Conservation (phyloP, 2,329 filamentous ascomycete species). For the Albophoma yamanashiensis region DNA sequence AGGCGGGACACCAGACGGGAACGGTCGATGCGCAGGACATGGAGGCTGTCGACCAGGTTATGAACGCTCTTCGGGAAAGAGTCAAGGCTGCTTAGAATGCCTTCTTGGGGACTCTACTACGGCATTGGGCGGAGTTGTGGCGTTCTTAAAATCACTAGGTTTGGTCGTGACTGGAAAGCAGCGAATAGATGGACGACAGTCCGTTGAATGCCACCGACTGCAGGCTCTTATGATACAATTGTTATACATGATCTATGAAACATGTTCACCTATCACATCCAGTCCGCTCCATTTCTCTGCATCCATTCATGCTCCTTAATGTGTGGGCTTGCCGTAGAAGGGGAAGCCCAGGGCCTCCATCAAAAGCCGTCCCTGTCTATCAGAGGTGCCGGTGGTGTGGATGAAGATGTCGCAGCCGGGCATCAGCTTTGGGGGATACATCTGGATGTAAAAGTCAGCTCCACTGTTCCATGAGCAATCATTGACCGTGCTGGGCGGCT, state of each 20-base stretch:
- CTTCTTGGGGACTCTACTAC: background rate
- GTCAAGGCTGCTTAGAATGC: constrained; percentile 18
- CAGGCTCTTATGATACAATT: constrained; percentile 18
- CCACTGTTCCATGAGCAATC: constrained; percentile 2
- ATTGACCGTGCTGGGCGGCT: constrained; percentile 26
- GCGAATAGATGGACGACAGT: background rate
- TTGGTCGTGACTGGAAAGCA: background rate
- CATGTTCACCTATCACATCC: constrained; percentile 3
- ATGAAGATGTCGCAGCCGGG: constrained; percentile 76
- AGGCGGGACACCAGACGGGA: constrained; percentile 41
- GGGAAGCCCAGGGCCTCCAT: constrained; percentile 41
- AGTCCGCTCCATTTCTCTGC: background rate
- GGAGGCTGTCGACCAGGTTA: constrained; percentile 71
- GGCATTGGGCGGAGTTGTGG: constrained; percentile 27
- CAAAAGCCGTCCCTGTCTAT: constrained; percentile 73
- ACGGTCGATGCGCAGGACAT: constrained; percentile 78
- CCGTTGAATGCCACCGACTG: background rate
- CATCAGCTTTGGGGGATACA: constrained; percentile 60
- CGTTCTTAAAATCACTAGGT: constrained; percentile 4
- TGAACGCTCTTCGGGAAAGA: constrained; percentile 53
- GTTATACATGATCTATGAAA: constrained; percentile 22
- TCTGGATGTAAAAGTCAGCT: constrained; percentile 23
- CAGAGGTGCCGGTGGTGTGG: constrained; percentile 74
- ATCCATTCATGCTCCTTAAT: constrained; percentile 12
- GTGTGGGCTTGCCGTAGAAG: constrained; percentile 64